These are phyloP conservation scores for Debaryomyces fabryi DNA, from an alignment of 1,139 yeast genomes.

Conservation along the genomic window DNA sequence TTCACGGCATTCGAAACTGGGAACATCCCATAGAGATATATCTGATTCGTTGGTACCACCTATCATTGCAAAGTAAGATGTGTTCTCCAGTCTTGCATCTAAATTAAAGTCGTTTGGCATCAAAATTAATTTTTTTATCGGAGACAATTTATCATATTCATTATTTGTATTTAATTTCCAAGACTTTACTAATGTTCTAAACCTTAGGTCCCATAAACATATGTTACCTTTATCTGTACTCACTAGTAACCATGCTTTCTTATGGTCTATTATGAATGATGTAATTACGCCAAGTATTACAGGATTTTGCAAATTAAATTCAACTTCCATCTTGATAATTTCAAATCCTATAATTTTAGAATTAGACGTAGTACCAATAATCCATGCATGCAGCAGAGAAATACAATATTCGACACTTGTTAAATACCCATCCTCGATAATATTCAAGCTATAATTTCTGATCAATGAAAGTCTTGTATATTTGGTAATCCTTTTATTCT, in stretches of 20 bases:
- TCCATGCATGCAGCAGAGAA: constrained; percentile 23
- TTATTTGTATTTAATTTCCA: constrained; percentile 55
- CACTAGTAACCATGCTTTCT: constrained; percentile 61
- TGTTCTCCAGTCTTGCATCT: constrained; percentile 6
- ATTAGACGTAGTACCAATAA: constrained; percentile 55
- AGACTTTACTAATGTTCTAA: constrained; percentile 58
- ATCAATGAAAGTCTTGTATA: constrained; percentile 43
- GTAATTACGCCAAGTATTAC: constrained; percentile 67
- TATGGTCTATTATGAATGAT: constrained; percentile 57
- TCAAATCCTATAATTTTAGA: constrained; percentile 61
- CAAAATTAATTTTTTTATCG: constrained; percentile 48
- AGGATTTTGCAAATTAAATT: constrained; percentile 53
- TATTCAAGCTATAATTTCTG: constrained; percentile 42
- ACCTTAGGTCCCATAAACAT: constrained; percentile 81
- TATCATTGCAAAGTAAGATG: constrained; percentile 16
- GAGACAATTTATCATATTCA: constrained; percentile 19
- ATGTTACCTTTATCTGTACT: constrained; percentile 79
- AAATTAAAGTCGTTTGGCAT: constrained; percentile 39
- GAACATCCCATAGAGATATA: constrained; percentile 77
- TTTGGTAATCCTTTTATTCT: constrained; percentile 36
- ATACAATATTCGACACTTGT: constrained; percentile 42
- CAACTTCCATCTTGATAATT: constrained; percentile 56
- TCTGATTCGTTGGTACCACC: constrained; percentile 61
- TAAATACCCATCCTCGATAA: constrained; percentile 40
- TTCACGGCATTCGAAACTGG: constrained; percentile 63